Evolutionary conservation across 345 rosid species (phyloP).

Genomic region (Hibiscus mutabilis): DNA sequence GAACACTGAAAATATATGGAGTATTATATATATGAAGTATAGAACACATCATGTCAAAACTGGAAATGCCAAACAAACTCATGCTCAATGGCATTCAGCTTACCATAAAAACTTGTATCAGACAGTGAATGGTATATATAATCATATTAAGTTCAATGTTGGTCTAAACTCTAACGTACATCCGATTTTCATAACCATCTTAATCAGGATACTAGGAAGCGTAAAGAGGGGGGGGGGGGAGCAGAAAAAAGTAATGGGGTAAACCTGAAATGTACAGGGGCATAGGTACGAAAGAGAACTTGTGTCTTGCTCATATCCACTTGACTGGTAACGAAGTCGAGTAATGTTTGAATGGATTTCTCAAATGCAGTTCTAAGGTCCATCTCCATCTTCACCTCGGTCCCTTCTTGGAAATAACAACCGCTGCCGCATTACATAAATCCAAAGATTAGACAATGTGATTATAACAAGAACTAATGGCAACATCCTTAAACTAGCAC

Average conservation of each 20-base stretch:
- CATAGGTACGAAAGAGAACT: conserved; percentile 49
- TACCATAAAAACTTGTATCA: too few species aligned
- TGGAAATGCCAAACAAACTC: too few species aligned
- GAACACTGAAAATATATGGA: background rate
- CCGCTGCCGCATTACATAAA: conserved; percentile 31
- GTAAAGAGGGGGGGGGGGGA: background rate
- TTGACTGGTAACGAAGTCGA: conserved; percentile 34
- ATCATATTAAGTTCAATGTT: background rate
- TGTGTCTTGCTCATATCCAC: conserved; percentile 43
- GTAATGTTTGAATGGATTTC: conserved; percentile 39
- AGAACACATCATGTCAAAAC: too few species aligned
- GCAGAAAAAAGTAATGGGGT: background rate
- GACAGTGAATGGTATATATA: background rate
- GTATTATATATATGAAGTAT: background rate
- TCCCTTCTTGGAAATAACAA: conserved; percentile 49
- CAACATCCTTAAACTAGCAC: background rate
- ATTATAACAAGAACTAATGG: background rate
- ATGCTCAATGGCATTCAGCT: too few species aligned
- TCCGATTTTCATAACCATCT: background rate
- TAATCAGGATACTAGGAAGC: background rate
- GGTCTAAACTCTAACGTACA: background rate
- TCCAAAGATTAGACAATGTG: conserved; percentile 12
- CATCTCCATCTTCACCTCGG: conserved; percentile 46
- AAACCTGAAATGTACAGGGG: conserved; percentile 67
- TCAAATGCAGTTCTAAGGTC: conserved; percentile 37